phyloP scores from a whole-genome alignment of 164 flowering plant species.

The Nymphaea thermarum region DNA sequence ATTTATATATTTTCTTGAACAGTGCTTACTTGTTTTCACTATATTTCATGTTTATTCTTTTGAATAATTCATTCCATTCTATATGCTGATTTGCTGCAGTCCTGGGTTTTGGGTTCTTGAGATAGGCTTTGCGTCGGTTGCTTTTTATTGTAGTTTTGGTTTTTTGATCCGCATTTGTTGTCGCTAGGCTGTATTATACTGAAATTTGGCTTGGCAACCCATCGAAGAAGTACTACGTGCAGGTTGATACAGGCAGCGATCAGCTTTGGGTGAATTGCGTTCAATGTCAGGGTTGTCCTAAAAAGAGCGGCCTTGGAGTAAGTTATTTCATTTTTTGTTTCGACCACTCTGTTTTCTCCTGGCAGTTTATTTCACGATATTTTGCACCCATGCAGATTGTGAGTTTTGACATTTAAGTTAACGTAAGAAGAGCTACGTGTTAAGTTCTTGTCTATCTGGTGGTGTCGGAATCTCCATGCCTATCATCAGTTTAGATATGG shows the following conservation, averaged over 20 bases:
- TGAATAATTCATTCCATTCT: neutral
- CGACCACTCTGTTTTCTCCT: too few species aligned
- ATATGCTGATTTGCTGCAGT: neutral
- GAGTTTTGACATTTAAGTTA: too few species aligned
- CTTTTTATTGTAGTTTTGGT: neutral
- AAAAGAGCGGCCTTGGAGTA: slow-evolving; percentile 72
- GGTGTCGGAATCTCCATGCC: too few species aligned
- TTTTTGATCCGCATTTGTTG: neutral
- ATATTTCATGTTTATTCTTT: neutral
- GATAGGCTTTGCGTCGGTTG: neutral
- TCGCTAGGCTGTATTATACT: slow-evolving; percentile 69
- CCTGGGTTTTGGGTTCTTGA: neutral
- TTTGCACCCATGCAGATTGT: too few species aligned
- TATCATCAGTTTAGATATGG: too few species aligned
- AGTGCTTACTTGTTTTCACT: neutral
- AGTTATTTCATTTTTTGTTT: slow-evolving; percentile 4
- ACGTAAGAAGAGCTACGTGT: too few species aligned
- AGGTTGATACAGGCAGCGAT: slow-evolving; percentile 92
- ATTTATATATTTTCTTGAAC: too few species aligned
- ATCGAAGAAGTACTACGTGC: slow-evolving; percentile 63
- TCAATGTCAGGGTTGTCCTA: slow-evolving; percentile 69
- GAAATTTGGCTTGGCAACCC: slow-evolving; percentile 84
- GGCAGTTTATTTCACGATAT: too few species aligned
- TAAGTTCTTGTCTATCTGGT: too few species aligned
- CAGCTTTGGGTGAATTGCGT: slow-evolving; percentile 89